Base-by-base conservation (phyloP, 116 monocot genomes). In the Iris pallida region DNA sequence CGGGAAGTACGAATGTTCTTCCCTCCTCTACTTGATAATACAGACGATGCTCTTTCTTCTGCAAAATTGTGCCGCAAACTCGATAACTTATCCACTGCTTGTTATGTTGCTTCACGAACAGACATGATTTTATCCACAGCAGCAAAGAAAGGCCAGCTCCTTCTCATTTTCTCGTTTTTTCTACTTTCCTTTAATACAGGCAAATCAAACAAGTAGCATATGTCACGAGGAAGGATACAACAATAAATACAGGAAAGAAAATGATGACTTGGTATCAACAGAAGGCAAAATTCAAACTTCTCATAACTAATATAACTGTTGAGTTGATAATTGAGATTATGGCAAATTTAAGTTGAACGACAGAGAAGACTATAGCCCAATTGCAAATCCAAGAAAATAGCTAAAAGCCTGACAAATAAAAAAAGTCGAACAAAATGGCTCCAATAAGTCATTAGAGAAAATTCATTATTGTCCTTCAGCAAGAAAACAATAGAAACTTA, bases 51-150 rank as follows among this genome's bases (percentile, higher is more conserved):
- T 30, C 30, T 30, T 30, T 30, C 30, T 30, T 30, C 30, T 46
- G 64, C 61, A 47, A 64, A 64, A 64, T 18, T 19, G 45, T 11
- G 7, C 4, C 3, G 47, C 47, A 46, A 64, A 47, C 7, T 20
- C 30, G 3, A 44, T 6, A 52, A 51, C 8, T 40, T 53, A 9
- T 41, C 42, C 4, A 1, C 14, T 14, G 17, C 42, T 5, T 14
- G 42, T 53, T 47, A 67, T 41, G 67, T 42, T 54, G 67, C 59
- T 67, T 74, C 59, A 8, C 60, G 66, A 1, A 55, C 20, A 2
- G 75, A 75, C 19, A 30, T 30, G 58, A 75, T 68, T 43, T 75
- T 68, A 51, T 75, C 75, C 42, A 75, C 75, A 17, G 68, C 75
- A 41, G 15, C 45, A 12, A 75, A 75, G 67, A 68, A 60, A 20